Percentiles rank a stretch among this genome's conserved stretches.
Evolutionary conservation across 768 basidiomycete species (phyloP).

Genomic region (Mycena chlorophos): DNA sequence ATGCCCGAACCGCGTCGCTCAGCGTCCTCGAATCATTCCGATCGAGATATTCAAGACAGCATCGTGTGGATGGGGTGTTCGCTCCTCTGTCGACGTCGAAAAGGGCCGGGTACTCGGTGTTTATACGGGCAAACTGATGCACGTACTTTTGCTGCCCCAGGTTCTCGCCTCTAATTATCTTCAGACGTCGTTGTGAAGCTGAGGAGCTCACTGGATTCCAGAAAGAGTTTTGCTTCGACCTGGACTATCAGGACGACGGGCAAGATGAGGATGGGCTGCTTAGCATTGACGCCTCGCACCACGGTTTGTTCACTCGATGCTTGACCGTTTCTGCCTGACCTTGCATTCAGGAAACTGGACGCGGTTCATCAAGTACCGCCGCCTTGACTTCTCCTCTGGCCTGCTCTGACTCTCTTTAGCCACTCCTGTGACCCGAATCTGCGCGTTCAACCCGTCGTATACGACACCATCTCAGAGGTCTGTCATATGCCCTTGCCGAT

Average conservation of each 20-base stretch:
- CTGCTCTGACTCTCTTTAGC: slow-evolving; percentile 6
- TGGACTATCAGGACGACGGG: slow-evolving; percentile 22
- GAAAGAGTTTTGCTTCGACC: slow-evolving; percentile 22
- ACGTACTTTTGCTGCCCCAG: background rate
- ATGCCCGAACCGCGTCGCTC: slow-evolving; percentile 26
- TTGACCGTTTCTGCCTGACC: background rate
- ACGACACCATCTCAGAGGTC: slow-evolving; percentile 12
- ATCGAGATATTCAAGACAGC: slow-evolving; percentile 28
- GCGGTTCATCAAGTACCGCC: slow-evolving; percentile 28
- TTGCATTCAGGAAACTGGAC: slow-evolving; percentile 29
- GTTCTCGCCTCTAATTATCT: background rate
- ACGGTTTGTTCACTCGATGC: slow-evolving; percentile 6
- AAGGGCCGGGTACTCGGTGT: slow-evolving; percentile 25
- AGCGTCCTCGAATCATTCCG: slow-evolving; percentile 23
- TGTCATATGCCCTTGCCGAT: background rate
- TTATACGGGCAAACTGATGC: slow-evolving; percentile 27
- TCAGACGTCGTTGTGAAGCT: slow-evolving; percentile 9
- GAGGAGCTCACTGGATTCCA: background rate
- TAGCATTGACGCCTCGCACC: slow-evolving; percentile 11
- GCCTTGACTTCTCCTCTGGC: background rate
- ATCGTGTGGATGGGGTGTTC: slow-evolving; percentile 27
- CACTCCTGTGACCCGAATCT: slow-evolving; percentile 29
- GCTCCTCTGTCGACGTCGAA: slow-evolving; percentile 17
- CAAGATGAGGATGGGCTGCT: background rate
- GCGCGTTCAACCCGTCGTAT: slow-evolving; percentile 17